Conservation (phyloP, 2,329 filamentous ascomycete species). For the Nothomitra cinnamomea region DNA sequence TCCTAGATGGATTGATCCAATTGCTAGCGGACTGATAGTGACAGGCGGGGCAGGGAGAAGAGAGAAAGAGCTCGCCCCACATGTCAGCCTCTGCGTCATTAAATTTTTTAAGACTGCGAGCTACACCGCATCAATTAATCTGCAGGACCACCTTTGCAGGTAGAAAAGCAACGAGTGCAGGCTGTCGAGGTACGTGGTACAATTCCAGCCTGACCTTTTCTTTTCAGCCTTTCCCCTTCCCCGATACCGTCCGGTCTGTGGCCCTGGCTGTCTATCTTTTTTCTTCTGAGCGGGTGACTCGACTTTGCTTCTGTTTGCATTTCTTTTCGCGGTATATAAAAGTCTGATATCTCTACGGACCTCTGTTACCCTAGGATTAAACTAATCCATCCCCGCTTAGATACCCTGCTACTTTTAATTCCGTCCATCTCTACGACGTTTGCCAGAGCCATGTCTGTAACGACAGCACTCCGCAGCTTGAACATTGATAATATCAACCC, state of each 20-base stretch:
- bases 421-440: neutral
- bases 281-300: neutral
- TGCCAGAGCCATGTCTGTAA: slow-evolving; percentile 28
- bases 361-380: neutral
- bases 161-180: neutral
- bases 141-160: neutral
- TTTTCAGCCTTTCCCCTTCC: neutral
- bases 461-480: slow-evolving; percentile 34
- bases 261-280: neutral
- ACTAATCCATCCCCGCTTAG: neutral
- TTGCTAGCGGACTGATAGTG: neutral
- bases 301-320: neutral
- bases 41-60: neutral
- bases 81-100: neutral
- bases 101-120: neutral
- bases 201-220: neutral
- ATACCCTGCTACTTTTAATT: neutral
- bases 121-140: neutral
- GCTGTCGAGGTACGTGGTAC: neutral
- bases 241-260: neutral
- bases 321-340: neutral
- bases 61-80: neutral
- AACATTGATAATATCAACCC: slow-evolving; percentile 83
- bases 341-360: neutral
- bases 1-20: neutral